Evolutionary conservation across 306 rosid species (phyloP).

Genomic region (Rosa chinensis): DNA sequence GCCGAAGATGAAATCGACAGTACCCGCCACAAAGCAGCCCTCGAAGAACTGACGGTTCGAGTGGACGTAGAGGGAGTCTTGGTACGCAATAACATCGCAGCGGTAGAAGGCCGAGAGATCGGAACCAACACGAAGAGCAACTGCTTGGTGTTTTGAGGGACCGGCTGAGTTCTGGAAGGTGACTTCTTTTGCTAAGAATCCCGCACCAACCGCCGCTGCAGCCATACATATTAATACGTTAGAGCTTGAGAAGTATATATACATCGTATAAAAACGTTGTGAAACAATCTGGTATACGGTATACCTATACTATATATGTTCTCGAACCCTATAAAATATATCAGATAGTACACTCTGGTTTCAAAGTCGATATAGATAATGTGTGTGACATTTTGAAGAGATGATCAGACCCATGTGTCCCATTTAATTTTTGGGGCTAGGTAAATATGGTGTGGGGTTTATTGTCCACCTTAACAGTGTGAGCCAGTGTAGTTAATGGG

Average conservation of each 20-base stretch:
- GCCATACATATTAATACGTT: background rate
- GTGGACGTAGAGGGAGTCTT: slow-evolving; percentile 93
- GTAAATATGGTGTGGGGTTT: too few relatives aligned
- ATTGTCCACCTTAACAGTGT: background rate
- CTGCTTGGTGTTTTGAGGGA: slow-evolving; percentile 89
- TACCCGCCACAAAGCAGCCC: slow-evolving; percentile 55
- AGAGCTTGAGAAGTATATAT: background rate
- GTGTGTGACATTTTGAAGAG: background rate
- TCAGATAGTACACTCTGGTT: background rate
- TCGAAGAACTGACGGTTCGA: slow-evolving; percentile 78
- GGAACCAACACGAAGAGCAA: slow-evolving; percentile 81
- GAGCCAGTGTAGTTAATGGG: background rate
- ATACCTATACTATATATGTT: too few relatives aligned
- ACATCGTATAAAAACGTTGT: background rate
- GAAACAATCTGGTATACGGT: too few relatives aligned
- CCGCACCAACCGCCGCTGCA: slow-evolving; percentile 76
- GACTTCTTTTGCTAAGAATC: slow-evolving; percentile 67
- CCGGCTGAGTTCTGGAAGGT: slow-evolving; percentile 94
- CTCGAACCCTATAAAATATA: too few relatives aligned
- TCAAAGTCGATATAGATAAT: background rate
- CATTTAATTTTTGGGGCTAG: background rate
- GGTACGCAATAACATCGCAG: slow-evolving; percentile 72
- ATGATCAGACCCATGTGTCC: background rate
- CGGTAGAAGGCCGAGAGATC: slow-evolving; percentile 86
- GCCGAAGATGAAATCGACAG: slow-evolving; percentile 91